Conservation (phyloP, 208 protist genomes). For the Trichomonas tenax region DNA sequence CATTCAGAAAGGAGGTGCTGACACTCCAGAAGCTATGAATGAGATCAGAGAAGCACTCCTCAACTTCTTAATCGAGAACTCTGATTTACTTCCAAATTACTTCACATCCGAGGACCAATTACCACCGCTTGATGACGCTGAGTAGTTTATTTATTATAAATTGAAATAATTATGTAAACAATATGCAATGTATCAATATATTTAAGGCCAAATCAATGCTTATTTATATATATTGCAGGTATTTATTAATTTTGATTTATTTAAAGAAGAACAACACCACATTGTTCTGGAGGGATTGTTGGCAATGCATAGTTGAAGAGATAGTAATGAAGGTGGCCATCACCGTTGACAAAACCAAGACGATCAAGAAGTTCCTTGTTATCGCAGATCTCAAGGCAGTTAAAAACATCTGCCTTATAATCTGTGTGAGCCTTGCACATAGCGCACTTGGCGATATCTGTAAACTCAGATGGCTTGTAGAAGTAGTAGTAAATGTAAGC, state of each 20-base stretch:
- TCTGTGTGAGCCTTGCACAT: constrained; percentile 17
- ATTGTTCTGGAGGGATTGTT: neutral
- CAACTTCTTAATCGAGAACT: neutral
- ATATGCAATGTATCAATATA: too few species aligned
- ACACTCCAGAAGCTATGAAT: neutral
- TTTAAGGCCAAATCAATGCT: too few species aligned
- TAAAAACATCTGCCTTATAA: constrained; percentile 89
- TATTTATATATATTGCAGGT: too few species aligned
- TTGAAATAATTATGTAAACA: too few species aligned
- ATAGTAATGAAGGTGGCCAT: constrained; percentile 94
- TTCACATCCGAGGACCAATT: neutral
- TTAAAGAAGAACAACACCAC: constrained; percentile 38
- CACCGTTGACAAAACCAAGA: constrained; percentile 85
- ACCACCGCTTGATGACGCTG: neutral
- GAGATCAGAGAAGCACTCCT: neutral
- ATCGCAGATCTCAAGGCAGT: constrained; percentile 84
- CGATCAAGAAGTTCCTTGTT: constrained; percentile 63
- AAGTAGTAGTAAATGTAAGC: constrained; percentile 92
- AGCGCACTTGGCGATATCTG: constrained; percentile 60
- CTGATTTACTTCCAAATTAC: neutral
- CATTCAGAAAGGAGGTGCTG: neutral
- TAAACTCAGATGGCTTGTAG: constrained; percentile 54
- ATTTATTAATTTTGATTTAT: too few species aligned
- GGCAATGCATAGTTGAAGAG: constrained; percentile 87
- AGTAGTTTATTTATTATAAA: neutral